A percentile compares a stretch with the other conserved stretches of the same genome.
phyloP scores from a whole-genome alignment of 2,329 filamentous ascomycete species.

The Phialophora verrucosa region DNA sequence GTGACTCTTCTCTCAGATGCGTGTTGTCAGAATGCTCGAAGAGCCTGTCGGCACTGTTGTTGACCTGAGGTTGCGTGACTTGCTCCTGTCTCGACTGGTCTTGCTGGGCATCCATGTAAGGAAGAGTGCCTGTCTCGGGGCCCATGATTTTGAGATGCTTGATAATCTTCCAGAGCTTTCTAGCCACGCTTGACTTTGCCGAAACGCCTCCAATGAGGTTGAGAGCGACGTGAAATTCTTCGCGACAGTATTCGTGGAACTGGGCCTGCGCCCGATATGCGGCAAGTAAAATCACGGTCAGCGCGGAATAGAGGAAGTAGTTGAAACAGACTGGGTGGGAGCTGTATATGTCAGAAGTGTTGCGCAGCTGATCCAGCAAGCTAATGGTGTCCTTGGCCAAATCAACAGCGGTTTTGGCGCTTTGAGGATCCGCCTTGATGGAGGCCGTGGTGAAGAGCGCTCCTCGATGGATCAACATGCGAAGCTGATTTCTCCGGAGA shows the following conservation, averaged over 20 bases:
- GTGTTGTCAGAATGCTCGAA: too few relatives aligned
- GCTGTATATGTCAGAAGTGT: slow-evolving; percentile 48
- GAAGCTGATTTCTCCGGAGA: slow-evolving; percentile 54
- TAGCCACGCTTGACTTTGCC: slow-evolving; percentile 22
- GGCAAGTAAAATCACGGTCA: slow-evolving; percentile 52
- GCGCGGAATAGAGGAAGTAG: slow-evolving; percentile 50
- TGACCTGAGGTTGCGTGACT: too few relatives aligned
- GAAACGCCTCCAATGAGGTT: slow-evolving; percentile 22
- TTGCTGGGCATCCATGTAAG: slow-evolving; percentile 24
- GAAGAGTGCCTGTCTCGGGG: slow-evolving; percentile 15
- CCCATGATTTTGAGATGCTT: slow-evolving; percentile 26
- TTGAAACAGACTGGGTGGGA: slow-evolving; percentile 51
- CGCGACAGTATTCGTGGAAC: slow-evolving; percentile 48
- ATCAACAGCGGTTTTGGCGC: slow-evolving; percentile 50
- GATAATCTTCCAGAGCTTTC: slow-evolving; percentile 29
- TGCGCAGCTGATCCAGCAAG: slow-evolving; percentile 48
- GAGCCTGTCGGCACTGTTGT: too few relatives aligned
- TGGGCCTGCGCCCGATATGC: slow-evolving; percentile 53
- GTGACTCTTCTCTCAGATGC: too few relatives aligned
- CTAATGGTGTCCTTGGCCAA: slow-evolving; percentile 48
- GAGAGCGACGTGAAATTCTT: slow-evolving; percentile 40
- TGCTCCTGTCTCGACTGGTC: not conserved
- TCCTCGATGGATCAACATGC: slow-evolving; percentile 54
- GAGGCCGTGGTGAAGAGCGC: slow-evolving; percentile 49
- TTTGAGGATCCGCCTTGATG: slow-evolving; percentile 45